Evolutionary conservation across 345 rosid genomes (phyloP).

Genomic region (Salix suchowensis): DNA sequence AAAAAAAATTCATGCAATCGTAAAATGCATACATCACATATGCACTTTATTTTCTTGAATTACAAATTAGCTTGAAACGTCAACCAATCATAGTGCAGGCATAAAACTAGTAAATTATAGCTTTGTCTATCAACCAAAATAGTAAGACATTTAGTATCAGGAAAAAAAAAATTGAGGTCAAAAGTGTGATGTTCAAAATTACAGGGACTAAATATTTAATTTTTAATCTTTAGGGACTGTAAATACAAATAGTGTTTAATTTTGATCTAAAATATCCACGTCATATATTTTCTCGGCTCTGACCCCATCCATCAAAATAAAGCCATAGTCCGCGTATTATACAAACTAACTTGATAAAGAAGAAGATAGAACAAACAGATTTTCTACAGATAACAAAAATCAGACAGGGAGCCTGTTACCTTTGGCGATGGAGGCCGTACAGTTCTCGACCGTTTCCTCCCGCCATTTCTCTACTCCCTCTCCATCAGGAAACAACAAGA

Average conservation of each 20-base stretch:
- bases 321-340: not conserved
- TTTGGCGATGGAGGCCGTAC: conserved; percentile 47
- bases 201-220: not conserved
- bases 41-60: no score
- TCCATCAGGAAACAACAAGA: conserved; percentile 10
- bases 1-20: no score
- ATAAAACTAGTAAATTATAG: no score
- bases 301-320: not conserved
- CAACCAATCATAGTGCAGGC: no score
- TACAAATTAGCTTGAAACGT: no score
- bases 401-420: not conserved
- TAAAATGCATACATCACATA: no score
- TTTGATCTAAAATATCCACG: not conserved
- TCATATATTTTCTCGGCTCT: not conserved
- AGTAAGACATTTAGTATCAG: no score
- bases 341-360: not conserved
- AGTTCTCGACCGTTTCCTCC: conserved; percentile 40
- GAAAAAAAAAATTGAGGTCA: no score
- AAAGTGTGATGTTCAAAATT: no score
- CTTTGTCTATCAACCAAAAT: no score
- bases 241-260: not conserved
- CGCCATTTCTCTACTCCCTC: conserved; percentile 39
- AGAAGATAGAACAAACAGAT: not conserved
- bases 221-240: not conserved
- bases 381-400: not conserved